phyloP scores from a whole-genome alignment of 495 filamentous ascomycete species.

The Hyaloscypha variabilis region DNA sequence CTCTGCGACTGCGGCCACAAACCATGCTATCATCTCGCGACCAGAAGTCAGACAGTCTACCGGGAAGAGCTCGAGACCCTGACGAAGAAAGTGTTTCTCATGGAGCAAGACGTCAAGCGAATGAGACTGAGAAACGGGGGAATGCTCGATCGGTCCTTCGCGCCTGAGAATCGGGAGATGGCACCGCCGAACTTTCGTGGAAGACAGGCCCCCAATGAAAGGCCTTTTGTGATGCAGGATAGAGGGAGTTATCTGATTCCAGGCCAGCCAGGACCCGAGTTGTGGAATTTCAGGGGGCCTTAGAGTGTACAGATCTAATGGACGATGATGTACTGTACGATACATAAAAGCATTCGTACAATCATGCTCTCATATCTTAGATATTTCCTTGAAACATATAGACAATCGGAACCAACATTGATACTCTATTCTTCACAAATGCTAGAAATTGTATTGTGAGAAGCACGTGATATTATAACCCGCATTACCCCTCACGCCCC shows the following conservation, averaged over 20 bases:
- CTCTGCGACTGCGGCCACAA: constrained; percentile 2
- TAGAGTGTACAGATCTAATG: neutral
- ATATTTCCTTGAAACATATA: neutral
- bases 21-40: neutral
- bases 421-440: no score
- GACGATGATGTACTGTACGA: neutral
- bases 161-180: neutral
- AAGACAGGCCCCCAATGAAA: neutral
- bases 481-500: neutral
- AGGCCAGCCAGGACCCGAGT: neutral
- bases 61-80: neutral
- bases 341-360: neutral
- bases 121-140: neutral
- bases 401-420: no score
- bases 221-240: neutral
- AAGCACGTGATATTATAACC: neutral
- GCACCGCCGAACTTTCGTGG: neutral
- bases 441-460: neutral
- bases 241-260: neutral
- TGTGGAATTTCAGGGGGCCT: neutral
- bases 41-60: constrained; percentile 1
- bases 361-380: neutral
- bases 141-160: neutral
- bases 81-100: neutral
- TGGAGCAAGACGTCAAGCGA: constrained; percentile 2